Conservation (phyloP, 176 grass and related monocot genomes). For the Avena atlantica region DNA sequence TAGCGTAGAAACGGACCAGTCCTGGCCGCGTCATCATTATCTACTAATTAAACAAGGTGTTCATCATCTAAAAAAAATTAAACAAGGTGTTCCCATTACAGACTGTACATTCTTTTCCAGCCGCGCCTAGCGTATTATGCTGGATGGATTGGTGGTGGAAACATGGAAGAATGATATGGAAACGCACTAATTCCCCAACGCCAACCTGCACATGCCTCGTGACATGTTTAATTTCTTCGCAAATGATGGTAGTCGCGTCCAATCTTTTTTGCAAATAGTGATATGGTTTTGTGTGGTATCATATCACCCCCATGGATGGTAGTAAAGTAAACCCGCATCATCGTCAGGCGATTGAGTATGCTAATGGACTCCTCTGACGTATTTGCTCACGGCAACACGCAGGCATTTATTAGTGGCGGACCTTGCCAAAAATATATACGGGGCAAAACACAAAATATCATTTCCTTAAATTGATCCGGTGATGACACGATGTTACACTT, state of each 20-base stretch:
- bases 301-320: too few species aligned
- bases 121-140: not conserved
- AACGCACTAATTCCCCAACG: not conserved
- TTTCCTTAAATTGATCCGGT: constrained; percentile 5
- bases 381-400: constrained; percentile 9
- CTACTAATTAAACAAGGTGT: not conserved
- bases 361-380: constrained; percentile 1
- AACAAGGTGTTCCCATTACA: not conserved
- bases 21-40: not conserved
- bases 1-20: not conserved
- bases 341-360: not conserved
- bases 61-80: not conserved
- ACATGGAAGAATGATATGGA: not conserved
- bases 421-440: too few species aligned
- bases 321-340: not conserved
- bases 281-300: too few species aligned
- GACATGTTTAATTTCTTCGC: not conserved
- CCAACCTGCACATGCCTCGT: not conserved
- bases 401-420: too few species aligned
- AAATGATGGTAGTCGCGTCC: too few species aligned
- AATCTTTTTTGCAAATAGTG: too few species aligned
- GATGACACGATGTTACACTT: constrained; percentile 5
- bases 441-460: too few species aligned
- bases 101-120: not conserved
- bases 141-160: constrained; percentile 16